Base-by-base conservation (phyloP, 306 rosid species). In the Carpinus fangiana region DNA sequence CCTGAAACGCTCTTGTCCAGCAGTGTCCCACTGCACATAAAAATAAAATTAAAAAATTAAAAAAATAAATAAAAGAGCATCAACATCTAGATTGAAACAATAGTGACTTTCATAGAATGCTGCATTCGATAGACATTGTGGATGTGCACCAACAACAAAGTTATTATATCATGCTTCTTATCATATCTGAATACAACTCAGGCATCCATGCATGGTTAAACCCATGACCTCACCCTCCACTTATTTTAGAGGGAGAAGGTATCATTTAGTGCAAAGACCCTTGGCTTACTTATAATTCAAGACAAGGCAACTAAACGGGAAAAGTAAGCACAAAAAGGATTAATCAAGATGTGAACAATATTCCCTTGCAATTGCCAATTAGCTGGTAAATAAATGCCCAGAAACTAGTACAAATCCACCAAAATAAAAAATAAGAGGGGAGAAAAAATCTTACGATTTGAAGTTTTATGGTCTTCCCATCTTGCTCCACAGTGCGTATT, bases 401-500 rank as follows among this genome's bases (percentile, higher is more conserved):
- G 12, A 21, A 65, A 34, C 47, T 36, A 7, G 23, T 12, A 16
- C 34, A 36, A 36, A 3, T 17, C 45, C 20, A 34, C 36, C 12
- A 38, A 70, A 12, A 5, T 55, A 14, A 51, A 1, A 13, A 38
- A 8, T 54, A 4, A 2, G 5, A 3, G 10, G 21, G 38, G 28
- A 16, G 9, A 21, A 54, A 20, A 36, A 61, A 80, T 16, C 89
- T 82, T 26, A 85, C 91, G 12, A 87, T 87, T 78, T 87, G 91
- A 76, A 87, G 91, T 43, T 87, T 87, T 20, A 87, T 85, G 23
- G 87, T 87, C 83, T 87, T 87, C 31, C 85, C 88, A 38, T 87
- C 91, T 74, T 87, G 89, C 81, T 87, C 91, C 73, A 87, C 89
- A 12, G 91, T 87, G 66, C 89, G 87, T 48, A 87, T 87, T 87